Evolutionary conservation across 2,329 filamentous ascomycete species (phyloP).

Genomic region (Corynespora cassiicola): DNA sequence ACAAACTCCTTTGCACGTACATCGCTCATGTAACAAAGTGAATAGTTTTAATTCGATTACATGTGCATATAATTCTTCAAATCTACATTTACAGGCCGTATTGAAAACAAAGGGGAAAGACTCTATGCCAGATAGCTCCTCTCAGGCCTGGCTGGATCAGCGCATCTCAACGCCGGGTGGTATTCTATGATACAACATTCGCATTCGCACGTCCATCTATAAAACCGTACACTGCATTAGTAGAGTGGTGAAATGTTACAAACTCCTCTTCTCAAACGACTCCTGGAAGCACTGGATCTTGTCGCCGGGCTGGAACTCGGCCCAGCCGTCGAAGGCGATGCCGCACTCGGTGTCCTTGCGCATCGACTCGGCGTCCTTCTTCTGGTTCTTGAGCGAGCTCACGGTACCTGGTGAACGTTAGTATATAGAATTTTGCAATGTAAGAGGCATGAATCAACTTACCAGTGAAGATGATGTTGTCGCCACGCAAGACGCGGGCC

Average conservation of each 20-base stretch:
- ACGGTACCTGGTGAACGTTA: slow-evolving; percentile 67
- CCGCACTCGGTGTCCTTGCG: slow-evolving; percentile 94
- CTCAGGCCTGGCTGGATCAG: no score
- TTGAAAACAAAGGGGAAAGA: no score
- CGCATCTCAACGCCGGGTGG: no score
- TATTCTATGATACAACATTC: no score
- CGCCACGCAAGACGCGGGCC: slow-evolving; percentile 74
- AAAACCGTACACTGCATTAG: neutral
- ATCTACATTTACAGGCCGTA: no score
- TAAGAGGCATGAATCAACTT: slow-evolving; percentile 48
- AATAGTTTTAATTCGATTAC: no score
- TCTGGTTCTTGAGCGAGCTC: slow-evolving; percentile 84
- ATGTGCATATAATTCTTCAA: no score
- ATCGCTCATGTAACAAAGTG: no score
- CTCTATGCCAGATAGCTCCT: no score
- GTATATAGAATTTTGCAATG: slow-evolving; percentile 2
- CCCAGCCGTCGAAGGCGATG: slow-evolving; percentile 81
- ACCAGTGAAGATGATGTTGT: slow-evolving; percentile 82
- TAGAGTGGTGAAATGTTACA: slow-evolving; percentile 38
- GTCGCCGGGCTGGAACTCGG: slow-evolving; percentile 80
- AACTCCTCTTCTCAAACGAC: slow-evolving; percentile 70
- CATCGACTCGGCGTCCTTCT: slow-evolving; percentile 90
- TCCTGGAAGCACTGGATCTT: slow-evolving; percentile 88
- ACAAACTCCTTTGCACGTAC: no score
- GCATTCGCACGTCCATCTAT: no score